Evolutionary conservation across 176 grass and related monocot genomes (phyloP).

Genomic region (Phoenix roebelenii): DNA sequence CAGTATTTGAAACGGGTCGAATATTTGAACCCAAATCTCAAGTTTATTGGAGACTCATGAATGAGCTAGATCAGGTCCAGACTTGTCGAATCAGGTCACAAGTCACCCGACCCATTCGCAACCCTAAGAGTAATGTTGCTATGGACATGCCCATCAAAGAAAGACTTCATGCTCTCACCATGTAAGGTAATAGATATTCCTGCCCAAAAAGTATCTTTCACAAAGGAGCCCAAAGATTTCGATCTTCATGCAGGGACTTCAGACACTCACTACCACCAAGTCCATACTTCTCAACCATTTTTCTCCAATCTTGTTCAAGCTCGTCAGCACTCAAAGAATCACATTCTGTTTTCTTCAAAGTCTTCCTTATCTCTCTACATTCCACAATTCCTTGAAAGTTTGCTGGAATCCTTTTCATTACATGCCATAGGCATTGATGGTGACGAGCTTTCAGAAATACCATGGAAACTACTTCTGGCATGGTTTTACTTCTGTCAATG

Average conservation of each 20-base stretch:
- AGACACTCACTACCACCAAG: constrained; percentile 7
- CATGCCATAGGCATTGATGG: constrained; percentile 7
- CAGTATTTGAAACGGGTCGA: too few species aligned
- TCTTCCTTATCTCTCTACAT: constrained; percentile 13
- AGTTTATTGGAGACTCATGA: too few species aligned
- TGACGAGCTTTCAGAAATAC: constrained; percentile 11
- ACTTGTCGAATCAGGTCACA: too few species aligned
- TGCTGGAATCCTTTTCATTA: constrained; percentile 13
- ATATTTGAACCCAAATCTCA: too few species aligned
- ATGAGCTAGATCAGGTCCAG: too few species aligned
- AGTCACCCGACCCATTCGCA: too few species aligned
- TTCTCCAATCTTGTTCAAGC: constrained; percentile 16
- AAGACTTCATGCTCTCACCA: constrained; percentile 1
- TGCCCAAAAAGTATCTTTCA: constrained; percentile 18
- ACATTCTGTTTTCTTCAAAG: constrained; percentile 12
- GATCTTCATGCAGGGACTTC: constrained; percentile 8
- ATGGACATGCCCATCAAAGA: constrained; percentile 6
- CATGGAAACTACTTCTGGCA: constrained; percentile 1
- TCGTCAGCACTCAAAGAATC: constrained; percentile 17
- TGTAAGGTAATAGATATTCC: constrained; percentile 6
- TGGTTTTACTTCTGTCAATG: constrained; percentile 9
- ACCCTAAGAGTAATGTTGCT: constrained; percentile 9
- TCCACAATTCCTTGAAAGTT: constrained; percentile 4
- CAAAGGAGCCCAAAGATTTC: constrained; percentile 10
- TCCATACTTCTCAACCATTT: constrained; percentile 13